Percentiles rank a stretch among this genome's conserved stretches.
These are phyloP conservation scores for Mortierella sp. DNA, from an alignment of 371 early-diverging fungal species.

Conservation along the genomic window DNA sequence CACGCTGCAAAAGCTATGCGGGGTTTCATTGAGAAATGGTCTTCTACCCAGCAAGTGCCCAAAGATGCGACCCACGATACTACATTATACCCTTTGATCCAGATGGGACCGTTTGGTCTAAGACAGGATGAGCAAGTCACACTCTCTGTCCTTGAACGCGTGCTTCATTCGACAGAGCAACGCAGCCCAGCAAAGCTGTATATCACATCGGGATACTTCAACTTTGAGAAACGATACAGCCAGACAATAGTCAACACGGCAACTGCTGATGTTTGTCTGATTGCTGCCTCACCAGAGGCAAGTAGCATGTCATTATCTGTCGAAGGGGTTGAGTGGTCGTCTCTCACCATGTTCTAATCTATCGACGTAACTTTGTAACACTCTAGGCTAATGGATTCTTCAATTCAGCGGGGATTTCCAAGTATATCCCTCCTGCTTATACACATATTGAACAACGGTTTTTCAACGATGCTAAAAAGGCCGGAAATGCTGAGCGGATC, in stretches of 20 bases:
- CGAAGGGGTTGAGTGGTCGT: too few species aligned
- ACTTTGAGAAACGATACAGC: constrained; percentile 80
- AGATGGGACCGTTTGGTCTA: constrained; percentile 86
- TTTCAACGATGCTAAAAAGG: constrained; percentile 56
- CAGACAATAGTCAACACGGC: constrained; percentile 65
- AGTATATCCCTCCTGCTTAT: constrained; percentile 91
- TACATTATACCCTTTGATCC: constrained; percentile 83
- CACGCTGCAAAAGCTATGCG: constrained; percentile 62
- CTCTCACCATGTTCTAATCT: too few species aligned
- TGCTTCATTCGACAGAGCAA: constrained; percentile 51
- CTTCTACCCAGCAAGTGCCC: constrained; percentile 23
- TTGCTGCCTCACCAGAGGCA: constrained; percentile 89
- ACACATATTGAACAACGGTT: constrained; percentile 79
- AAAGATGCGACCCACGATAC: constrained; percentile 65
- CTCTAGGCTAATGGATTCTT: constrained; percentile 93
- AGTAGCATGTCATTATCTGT: constrained; percentile 1
- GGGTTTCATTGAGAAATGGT: constrained; percentile 61
- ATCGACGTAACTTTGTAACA: too few species aligned
- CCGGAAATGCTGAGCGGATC: constrained; percentile 59
- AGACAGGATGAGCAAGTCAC: constrained; percentile 82
- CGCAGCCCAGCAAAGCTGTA: constrained; percentile 60
- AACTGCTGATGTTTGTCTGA: constrained; percentile 69
- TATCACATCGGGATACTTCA: constrained; percentile 95
- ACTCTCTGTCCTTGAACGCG: constrained; percentile 62
- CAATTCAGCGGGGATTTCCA: constrained; percentile 85